Evolutionary conservation across 176 grass and related monocot species (phyloP), one percentile per base, ranked within the genome.

Genomic region (Cenchrus fungigraminus): DNA sequence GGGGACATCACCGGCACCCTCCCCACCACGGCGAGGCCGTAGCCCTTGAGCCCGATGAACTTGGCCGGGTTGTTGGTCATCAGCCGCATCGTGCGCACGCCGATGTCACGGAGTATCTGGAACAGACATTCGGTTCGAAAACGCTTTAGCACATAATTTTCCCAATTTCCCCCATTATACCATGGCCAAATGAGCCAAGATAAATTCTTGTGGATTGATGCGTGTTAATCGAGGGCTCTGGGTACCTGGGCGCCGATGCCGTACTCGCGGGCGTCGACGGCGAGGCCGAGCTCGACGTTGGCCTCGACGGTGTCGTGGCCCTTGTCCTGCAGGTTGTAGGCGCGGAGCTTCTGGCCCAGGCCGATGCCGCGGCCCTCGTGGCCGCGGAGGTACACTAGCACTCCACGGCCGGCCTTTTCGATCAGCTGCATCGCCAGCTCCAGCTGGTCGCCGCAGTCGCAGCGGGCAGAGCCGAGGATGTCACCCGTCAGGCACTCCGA

Each of bases 51-150:
- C 57, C 97, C 97, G 4, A 98, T 66, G 77, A 98, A 95, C 77
- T 98, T 98, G 56, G 96, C 93, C 4, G 91, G 96, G 57, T 98
- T 98, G 69, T 98, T 98, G 12, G 97, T 95, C 97, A 96, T 98
- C 56, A 98, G 82, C 55, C 89, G 85, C 93, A 98, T 98, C 76
- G 97, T 98, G 45, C 86, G 85, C 63, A 98, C 91, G 20, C 97
- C 91, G 29, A 95, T 86, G 87, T 96, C 93, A 56, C 97, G 59
- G 0, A 96, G 86, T 49, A 98, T 95, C 97, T 98, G 84, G 20
- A 81, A 71, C 4, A 1, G 25, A 4, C 3, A 57, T 45, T 34
- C 34, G 6, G 19, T 55, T 73, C 34, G 14, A 17, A 72, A 78
- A 12, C 44, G 17, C n/a, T 67, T 45, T 15, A 79, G 16, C 15